phyloP scores from a whole-genome alignment of 1,139 yeast genomes.

The Pichia sp. region DNA sequence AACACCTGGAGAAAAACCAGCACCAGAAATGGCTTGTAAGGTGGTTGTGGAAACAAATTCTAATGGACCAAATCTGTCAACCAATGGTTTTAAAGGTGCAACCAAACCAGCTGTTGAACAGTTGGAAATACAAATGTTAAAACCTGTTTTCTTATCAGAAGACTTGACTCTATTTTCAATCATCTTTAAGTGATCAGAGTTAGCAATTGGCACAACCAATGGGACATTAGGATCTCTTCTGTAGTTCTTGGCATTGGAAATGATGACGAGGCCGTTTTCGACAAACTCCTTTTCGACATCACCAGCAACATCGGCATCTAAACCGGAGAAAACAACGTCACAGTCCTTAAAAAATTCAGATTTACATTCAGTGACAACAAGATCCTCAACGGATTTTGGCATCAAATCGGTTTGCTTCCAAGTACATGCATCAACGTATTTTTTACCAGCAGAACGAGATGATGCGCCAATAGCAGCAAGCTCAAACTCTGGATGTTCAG shows the following conservation, averaged over 20 bases:
- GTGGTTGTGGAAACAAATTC: slow-evolving; percentile 85
- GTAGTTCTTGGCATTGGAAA: slow-evolving; percentile 94
- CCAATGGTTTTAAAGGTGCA: slow-evolving; percentile 91
- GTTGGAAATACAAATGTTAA: slow-evolving; percentile 89
- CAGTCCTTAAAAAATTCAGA: slow-evolving; percentile 75
- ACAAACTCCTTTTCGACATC: slow-evolving; percentile 79
- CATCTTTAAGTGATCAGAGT: slow-evolving; percentile 84
- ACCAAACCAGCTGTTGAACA: slow-evolving; percentile 98
- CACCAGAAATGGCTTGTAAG: slow-evolving; percentile 96
- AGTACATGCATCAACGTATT: slow-evolving; percentile 73
- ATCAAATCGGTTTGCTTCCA: slow-evolving; percentile 91
- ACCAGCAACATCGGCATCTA: slow-evolving; percentile 92
- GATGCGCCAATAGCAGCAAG: slow-evolving; percentile 88
- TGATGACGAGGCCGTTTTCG: slow-evolving; percentile 72
- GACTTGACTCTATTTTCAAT: slow-evolving; percentile 51
- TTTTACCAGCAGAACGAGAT: slow-evolving; percentile 85
- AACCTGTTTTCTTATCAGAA: slow-evolving; percentile 63
- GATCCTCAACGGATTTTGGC: slow-evolving; percentile 57
- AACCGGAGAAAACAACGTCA: slow-evolving; percentile 90
- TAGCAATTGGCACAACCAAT: slow-evolving; percentile 88
- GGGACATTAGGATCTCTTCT: slow-evolving; percentile 88
- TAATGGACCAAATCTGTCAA: slow-evolving; percentile 82
- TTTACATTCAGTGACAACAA: slow-evolving; percentile 71
- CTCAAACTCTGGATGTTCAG: slow-evolving; percentile 87
- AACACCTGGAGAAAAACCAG: slow-evolving; percentile 97